phyloP scores from a whole-genome alignment of 768 basidiomycete genomes.

The Polyporus arcularius region DNA sequence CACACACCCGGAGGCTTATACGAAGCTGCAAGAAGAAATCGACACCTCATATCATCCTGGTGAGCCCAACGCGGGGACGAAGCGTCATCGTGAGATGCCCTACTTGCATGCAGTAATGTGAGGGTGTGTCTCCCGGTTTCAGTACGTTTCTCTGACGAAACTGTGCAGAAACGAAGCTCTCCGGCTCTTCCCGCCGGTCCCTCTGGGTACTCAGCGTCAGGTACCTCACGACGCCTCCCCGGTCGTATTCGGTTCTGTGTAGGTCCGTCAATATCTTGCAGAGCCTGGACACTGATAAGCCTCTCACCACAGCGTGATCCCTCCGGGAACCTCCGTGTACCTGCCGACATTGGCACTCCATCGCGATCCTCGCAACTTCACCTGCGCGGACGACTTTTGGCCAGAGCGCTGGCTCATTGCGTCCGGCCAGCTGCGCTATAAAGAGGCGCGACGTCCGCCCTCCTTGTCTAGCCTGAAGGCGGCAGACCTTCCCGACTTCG shows the following conservation, averaged over 20 bases:
- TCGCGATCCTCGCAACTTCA: constrained; percentile 47
- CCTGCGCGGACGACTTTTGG: constrained; percentile 40
- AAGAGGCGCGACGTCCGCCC: background rate
- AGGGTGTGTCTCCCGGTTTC: background rate
- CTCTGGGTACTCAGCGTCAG: constrained; percentile 40
- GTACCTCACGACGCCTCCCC: constrained; percentile 31
- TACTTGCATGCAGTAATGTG: constrained; percentile 39
- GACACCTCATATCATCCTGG: constrained; percentile 24
- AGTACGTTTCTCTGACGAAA: constrained; percentile 28
- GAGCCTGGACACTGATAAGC: too few species aligned
- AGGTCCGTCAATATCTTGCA: background rate
- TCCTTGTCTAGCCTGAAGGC: background rate
- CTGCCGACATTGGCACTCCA: constrained; percentile 46
- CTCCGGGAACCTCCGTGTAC: constrained; percentile 36
- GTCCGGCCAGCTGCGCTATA: background rate
- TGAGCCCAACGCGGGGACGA: constrained; percentile 21
- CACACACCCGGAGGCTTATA: constrained; percentile 24
- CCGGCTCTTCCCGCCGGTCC: constrained; percentile 45
- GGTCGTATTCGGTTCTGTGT: constrained; percentile 37
- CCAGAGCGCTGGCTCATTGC: constrained; percentile 43
- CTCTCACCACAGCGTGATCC: background rate
- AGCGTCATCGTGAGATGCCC: constrained; percentile 25
- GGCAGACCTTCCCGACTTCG: background rate
- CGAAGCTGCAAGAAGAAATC: constrained; percentile 25
- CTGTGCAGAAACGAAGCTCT: constrained; percentile 44